Evolutionary conservation across 148 eudicot genomes (phyloP), one percentile per base, ranked within the genome.

Genomic region (Spergularia marina): DNA sequence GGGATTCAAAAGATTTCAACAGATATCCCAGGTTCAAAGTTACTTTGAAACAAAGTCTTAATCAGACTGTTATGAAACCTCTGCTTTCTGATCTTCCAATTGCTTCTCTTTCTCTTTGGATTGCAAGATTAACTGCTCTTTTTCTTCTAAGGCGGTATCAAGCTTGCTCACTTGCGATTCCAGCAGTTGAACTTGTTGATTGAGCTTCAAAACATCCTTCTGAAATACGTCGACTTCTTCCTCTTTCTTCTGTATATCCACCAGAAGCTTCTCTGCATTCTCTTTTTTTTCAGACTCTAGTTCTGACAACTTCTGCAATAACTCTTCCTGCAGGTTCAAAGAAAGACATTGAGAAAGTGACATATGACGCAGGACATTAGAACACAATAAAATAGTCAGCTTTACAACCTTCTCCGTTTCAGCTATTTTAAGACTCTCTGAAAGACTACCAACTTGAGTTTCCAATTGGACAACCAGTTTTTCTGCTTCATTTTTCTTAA

Each of bases 331-430:
- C 88, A 83, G 55, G 71, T 68, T 70, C 63, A 21, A 73, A 41
- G 70, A 74, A 69, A 23, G 40, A 11, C 25, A 36, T 56, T 74
- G 15, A 73, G 78, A 36, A 11, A 36, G 25, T 74, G 61, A 60
- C 11, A 5, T 40, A 23, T 63, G 81, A 54, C 54, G 65, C 70
- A 61, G 62, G 13, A 41, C 20, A 6, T 20, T 17, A 44, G 30
- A 56, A 12, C 4, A 21, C 25, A 51, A 14, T 52, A 23, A 23
- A n/a, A 67, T 39, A 47, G 1, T 69, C 70, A 7, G 65, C 66
- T 23, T 18, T 57, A 16, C 72, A 55, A 96, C 99, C 98, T 87
- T 88, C 82, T 86, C 82, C 59, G 79, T 81, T 78, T 88, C 90
- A 14, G 88, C 86, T 81, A 81, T 71, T 66, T 68, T 82, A 69